phyloP scores from a whole-genome alignment of 345 rosid species.

The Acer yangbiense region DNA sequence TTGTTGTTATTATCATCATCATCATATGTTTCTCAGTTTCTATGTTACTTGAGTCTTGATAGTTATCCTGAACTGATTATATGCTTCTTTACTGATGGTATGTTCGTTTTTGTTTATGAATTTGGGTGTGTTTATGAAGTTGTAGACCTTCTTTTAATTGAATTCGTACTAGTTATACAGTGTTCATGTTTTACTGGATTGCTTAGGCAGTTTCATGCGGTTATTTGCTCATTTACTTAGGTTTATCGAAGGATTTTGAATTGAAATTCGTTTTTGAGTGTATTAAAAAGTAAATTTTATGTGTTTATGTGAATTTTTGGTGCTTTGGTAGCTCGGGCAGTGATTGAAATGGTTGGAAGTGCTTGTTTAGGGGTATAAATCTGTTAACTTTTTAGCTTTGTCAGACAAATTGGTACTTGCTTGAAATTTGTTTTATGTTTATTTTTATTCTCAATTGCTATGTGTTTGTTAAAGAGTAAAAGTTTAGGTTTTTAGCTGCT shows the following conservation, averaged over 20 bases:
- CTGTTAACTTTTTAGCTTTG: background rate
- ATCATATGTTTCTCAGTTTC: background rate
- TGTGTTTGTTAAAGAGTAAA: background rate
- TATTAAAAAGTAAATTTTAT: background rate
- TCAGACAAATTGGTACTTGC: background rate
- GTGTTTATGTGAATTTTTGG: background rate
- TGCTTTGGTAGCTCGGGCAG: background rate
- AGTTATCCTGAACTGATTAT: background rate
- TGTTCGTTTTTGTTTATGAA: background rate
- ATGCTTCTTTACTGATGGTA: background rate
- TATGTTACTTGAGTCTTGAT: background rate
- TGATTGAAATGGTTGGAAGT: background rate
- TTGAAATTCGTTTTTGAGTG: background rate
- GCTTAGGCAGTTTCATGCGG: background rate
- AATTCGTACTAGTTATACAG: too few species aligned
- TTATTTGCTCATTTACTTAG: too few species aligned
- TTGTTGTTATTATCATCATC: background rate
- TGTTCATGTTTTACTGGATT: background rate
- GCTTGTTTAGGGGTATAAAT: background rate
- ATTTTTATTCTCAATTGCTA: background rate
- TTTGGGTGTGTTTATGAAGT: background rate
- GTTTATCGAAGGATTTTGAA: too few species aligned
- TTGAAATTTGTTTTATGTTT: background rate
- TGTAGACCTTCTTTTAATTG: too few species aligned
- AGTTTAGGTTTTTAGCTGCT: background rate